Evolutionary conservation across 495 filamentous ascomycete genomes (phyloP), one percentile per base, ranked within the genome.

Genomic region (Echria macrotheca): DNA sequence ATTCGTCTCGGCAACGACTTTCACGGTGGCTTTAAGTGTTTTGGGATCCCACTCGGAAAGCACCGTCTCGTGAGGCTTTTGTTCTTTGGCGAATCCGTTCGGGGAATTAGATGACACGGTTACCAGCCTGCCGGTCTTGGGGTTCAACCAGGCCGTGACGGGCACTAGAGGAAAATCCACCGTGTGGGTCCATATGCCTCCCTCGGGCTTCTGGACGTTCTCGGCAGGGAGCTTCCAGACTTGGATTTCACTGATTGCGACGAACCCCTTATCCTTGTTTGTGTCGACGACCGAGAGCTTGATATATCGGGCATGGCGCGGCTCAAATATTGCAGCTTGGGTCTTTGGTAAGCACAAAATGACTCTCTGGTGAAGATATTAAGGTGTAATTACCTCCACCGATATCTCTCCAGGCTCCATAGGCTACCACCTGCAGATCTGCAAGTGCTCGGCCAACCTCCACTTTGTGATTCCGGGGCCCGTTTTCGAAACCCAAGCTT

Each of bases 11-110:
- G 54, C 53, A 28, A 79, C 53, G 11, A 55, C 64, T 19, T 61
- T 55, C 31, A 70, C 61, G n/a, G 67, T 64, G 0, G 74, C 59
- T 0, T 47, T 58, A 3, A 58, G 53, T 2, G 50, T 65, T 4
- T 29, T 22, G 6, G 66, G 70, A 51, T 69, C 59, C 61, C 63
- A 75, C 14, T 65, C 65, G 9, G 73, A 67, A 1, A 71, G 75
- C 39, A 68, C 46, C 0, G 76, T 80, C n/a, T n/a, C n/a, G n/a
- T n/a, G n/a, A n/a, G n/a, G n/a, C 3, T 67, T 69, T 10, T 42
- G 22, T 9, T 15, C 14, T 28, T 44, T 15, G 7, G 39, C 39
- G 18, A 28, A 25, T n/a, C 15, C 11, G 14, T 44, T 26, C 23
- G 15, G 29, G 22, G 41, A 5, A 18, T 29, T n/a, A 3, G 41